phyloP scores from a whole-genome alignment of 2,329 filamentous ascomycete genomes.

The Polychaeton citri region DNA sequence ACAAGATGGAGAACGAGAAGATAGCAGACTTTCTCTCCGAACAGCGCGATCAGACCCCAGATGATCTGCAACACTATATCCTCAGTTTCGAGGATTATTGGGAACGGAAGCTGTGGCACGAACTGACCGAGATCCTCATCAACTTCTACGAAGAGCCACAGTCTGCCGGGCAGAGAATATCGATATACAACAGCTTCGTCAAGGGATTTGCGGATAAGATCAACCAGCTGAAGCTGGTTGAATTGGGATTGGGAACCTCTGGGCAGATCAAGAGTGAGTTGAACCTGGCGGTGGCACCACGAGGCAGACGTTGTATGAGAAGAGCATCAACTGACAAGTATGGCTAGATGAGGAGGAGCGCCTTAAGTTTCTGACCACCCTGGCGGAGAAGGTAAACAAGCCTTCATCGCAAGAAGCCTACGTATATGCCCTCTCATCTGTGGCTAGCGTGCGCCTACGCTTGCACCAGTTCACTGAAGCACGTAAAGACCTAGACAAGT shows the following conservation, averaged over 20 bases:
- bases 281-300: not conserved
- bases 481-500: conserved; percentile 72
- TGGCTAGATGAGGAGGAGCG: conserved; percentile 71
- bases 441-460: conserved; percentile 74
- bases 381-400: conserved; percentile 81
- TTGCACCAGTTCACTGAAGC: conserved; percentile 69
- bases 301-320: not conserved
- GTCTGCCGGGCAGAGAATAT: conserved; percentile 72
- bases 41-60: conserved; percentile 75
- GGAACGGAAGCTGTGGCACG: conserved; percentile 99
- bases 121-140: conserved; percentile 80
- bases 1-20: conserved; percentile 65
- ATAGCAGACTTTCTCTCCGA: conserved; percentile 87
- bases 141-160: conserved; percentile 74
- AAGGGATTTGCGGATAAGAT: conserved; percentile 96
- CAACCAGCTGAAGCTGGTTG: conserved; percentile 95
- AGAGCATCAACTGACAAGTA: conserved; percentile 2
- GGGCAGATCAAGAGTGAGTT: conserved; percentile 63
- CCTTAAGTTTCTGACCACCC: conserved; percentile 67
- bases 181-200: conserved; percentile 89
- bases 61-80: conserved; percentile 76
- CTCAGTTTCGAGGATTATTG: conserved; percentile 90
- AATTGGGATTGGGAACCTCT: conserved; percentile 74
- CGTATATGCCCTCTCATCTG: conserved; percentile 84
- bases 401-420: conserved; percentile 88